A percentile compares a stretch with the other conserved stretches of the same genome.
phyloP scores from a whole-genome alignment of 805 yeast species.

The Zygosaccharomyces siamensis region DNA sequence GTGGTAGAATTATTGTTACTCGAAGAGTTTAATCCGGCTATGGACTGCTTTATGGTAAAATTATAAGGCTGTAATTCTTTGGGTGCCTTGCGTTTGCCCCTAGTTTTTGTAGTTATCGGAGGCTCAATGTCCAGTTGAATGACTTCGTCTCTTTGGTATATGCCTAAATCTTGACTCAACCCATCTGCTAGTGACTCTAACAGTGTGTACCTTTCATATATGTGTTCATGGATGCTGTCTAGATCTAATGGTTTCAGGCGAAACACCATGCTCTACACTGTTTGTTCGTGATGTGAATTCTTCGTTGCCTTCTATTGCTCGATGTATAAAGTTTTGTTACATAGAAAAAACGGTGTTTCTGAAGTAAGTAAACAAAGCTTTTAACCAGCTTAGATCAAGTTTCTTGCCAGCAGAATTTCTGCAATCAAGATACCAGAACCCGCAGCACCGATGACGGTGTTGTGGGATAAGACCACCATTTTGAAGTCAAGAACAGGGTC shows the following conservation, averaged over 20 bases:
- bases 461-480: slow-evolving; percentile 96
- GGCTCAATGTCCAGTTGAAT: slow-evolving; percentile 29
- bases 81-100: not conserved
- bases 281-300: not conserved
- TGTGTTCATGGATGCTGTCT: slow-evolving; percentile 29
- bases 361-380: not conserved
- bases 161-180: slow-evolving; percentile 34
- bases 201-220: slow-evolving; percentile 30
- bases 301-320: not conserved
- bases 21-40: slow-evolving; percentile 28
- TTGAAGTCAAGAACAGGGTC: slow-evolving; percentile 92
- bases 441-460: slow-evolving; percentile 97
- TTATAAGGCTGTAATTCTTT: slow-evolving; percentile 16
- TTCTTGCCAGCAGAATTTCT: slow-evolving; percentile 76
- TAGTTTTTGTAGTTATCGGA: not conserved
- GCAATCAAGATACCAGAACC: slow-evolving; percentile 97
- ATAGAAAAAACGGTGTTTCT: not conserved
- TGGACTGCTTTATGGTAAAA: slow-evolving; percentile 27
- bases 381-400: slow-evolving; percentile 47
- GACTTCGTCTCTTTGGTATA: slow-evolving; percentile 14
- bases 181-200: slow-evolving; percentile 18
- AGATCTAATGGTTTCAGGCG: slow-evolving; percentile 16
- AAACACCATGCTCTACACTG: slow-evolving; percentile 7
- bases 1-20: slow-evolving; percentile 36
- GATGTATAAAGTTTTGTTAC: not conserved